Evolutionary conservation across 768 basidiomycete species (phyloP).

Genomic region (Podaxis pistillaris): DNA sequence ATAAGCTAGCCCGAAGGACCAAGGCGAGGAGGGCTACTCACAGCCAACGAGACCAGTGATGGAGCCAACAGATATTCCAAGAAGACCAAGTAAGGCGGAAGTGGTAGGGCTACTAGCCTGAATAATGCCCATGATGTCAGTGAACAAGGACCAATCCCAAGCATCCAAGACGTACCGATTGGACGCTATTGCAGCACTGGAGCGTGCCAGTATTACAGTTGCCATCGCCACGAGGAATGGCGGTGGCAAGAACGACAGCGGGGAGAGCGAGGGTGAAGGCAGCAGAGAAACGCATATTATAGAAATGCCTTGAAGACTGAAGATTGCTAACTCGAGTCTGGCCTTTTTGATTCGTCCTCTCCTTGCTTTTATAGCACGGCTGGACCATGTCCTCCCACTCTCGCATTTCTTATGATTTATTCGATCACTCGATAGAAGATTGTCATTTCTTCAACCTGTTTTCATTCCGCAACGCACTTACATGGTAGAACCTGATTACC

Average conservation of each 20-base stretch:
- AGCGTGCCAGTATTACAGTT: neutral
- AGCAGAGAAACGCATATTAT: conserved; percentile 22
- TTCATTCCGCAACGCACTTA: too few species aligned
- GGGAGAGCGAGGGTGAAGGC: conserved; percentile 22
- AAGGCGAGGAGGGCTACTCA: neutral
- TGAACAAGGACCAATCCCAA: too few species aligned
- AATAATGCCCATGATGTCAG: neutral
- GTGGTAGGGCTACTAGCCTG: neutral
- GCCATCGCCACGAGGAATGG: conserved; percentile 3
- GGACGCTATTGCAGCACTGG: conserved; percentile 20
- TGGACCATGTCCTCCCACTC: too few species aligned
- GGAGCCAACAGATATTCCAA: conserved; percentile 14
- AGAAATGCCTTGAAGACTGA: neutral
- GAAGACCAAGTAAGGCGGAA: conserved; percentile 7
- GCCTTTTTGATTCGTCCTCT: neutral
- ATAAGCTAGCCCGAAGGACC: neutral
- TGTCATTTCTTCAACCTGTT: too few species aligned
- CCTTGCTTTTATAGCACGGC: neutral
- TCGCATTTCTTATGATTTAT: too few species aligned
- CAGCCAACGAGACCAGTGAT: conserved; percentile 23
- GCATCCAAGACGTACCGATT: conserved; percentile 1
- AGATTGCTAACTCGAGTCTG: neutral
- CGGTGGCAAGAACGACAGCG: conserved; percentile 22
- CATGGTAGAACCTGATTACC: too few species aligned
- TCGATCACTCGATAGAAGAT: too few species aligned